Evolutionary conservation across 192 early-diverging fungal species (phyloP).

Genomic region (Podila epicladia): DNA sequence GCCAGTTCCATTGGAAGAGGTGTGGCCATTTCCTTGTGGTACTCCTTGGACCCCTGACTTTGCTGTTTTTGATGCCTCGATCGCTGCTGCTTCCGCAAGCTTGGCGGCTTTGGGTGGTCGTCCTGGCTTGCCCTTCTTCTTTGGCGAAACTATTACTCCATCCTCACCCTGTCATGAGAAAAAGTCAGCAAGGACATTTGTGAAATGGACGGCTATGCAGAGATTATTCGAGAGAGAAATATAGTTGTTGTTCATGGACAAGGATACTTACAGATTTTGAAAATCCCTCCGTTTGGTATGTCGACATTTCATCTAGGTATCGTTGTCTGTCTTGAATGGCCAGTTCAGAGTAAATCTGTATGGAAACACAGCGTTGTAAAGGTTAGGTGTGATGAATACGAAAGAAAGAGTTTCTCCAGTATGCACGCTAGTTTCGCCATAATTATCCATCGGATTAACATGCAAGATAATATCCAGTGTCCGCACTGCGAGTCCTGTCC

Average conservation of each 20-base stretch:
- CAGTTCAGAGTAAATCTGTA: slow-evolving; percentile 48
- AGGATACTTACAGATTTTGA: slow-evolving; percentile 1
- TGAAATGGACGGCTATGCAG: neutral
- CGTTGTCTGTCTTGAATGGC: slow-evolving; percentile 35
- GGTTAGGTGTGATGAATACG: neutral
- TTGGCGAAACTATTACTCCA: neutral
- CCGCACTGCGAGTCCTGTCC: no score
- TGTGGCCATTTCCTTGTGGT: neutral
- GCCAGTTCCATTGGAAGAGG: neutral
- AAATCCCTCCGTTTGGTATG: slow-evolving; percentile 31
- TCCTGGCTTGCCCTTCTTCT: slow-evolving; percentile 21
- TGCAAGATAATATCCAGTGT: no score
- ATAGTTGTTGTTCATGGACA: neutral
- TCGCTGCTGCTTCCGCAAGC: slow-evolving; percentile 1
- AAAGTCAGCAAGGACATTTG: neutral
- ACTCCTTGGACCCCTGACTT: neutral
- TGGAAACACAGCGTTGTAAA: neutral
- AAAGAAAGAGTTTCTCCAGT: neutral
- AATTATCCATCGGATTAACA: no score
- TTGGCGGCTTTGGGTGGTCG: slow-evolving; percentile 17
- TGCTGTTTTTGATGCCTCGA: neutral
- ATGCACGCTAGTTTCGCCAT: neutral
- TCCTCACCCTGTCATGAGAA: slow-evolving; percentile 2
- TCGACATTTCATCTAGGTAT: slow-evolving; percentile 28
- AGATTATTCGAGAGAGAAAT: neutral